Evolutionary conservation across 148 eudicot genomes (phyloP), one percentile per base, ranked within the genome.

Genomic region (Rhododendron ovatum): DNA sequence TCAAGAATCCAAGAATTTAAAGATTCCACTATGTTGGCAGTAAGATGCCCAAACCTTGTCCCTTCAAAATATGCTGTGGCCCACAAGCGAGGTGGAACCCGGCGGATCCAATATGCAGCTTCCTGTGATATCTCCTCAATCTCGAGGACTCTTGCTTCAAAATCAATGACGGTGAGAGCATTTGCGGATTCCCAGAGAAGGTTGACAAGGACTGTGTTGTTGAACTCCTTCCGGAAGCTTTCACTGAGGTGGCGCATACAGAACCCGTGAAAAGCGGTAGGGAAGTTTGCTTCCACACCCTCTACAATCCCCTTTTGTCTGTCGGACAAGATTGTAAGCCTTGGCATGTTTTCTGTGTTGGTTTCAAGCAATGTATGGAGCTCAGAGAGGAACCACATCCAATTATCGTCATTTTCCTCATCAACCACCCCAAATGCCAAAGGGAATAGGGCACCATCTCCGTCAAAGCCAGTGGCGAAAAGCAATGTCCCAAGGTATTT

Each of bases 351-450:
- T 81, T 94, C 95, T 4, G 97, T 89, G 84, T 94, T 94, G 22
- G 88, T 87, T 73, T 93, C 95, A 33, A 94, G 92, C 67, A 94
- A 90, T 65, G 83, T 89, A 75, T 91, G 94, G 78, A 94, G 85
- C 88, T 94, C 95, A 37, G 95, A 93, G 59, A 94, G 93, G 75
- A 94, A 93, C 98, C 98, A 94, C 95, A 93, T 94, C 98, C 98
- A 94, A 47, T 88, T 92, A 14, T 91, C 95, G 73, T 93, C 95
- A 83, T 82, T 92, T 90, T 94, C 98, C 83, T 93, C 95, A 65
- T 93, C 94, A 50, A 94, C 94, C 55, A 94, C 94, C 82, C 94
- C 98, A 87, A 94, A 93, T 30, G 98, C 95, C 83, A 94, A 85
- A 82, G 98, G 98, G 83, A 90, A 94, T 33, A 93, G 69, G 26